A percentile compares a stretch with the other conserved stretches of the same genome.
These are phyloP conservation scores for Rhizopus sp. DNA, from an alignment of 371 early-diverging fungal species.

Conservation along the genomic window DNA sequence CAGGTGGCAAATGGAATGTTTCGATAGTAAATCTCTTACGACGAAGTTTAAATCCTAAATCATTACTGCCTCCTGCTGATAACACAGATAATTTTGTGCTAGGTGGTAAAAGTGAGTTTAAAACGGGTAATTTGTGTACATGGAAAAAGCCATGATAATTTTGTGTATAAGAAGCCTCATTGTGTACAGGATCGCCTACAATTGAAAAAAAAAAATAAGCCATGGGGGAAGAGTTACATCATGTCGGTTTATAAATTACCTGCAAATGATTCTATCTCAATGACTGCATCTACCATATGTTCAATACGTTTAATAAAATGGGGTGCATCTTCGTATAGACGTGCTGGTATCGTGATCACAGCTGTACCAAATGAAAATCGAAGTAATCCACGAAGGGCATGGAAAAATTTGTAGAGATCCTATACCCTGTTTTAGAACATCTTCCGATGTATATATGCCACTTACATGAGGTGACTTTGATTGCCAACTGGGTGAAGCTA, in stretches of 20 bases:
- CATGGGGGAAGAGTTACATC: background rate
- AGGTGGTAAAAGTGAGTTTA: constrained; percentile 79
- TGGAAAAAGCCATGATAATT: constrained; percentile 91
- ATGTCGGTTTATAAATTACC: constrained; percentile 46
- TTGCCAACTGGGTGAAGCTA: constrained; percentile 81
- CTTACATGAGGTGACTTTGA: constrained; percentile 60
- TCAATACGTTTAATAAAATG: constrained; percentile 74
- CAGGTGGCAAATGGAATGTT: constrained; percentile 91
- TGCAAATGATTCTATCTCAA: constrained; percentile 93
- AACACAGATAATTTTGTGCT: constrained; percentile 71
- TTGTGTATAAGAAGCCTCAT: constrained; percentile 55
- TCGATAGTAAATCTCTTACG: constrained; percentile 90
- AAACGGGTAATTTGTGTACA: constrained; percentile 77
- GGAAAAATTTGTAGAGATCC: constrained; percentile 74
- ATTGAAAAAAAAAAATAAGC: background rate
- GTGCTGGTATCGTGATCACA: constrained; percentile 82
- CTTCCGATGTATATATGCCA: background rate
- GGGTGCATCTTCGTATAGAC: constrained; percentile 64
- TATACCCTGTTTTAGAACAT: constrained; percentile 12
- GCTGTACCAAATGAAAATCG: constrained; percentile 78
- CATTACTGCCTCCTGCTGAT: constrained; percentile 65
- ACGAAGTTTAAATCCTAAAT: constrained; percentile 83
- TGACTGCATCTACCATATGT: constrained; percentile 82
- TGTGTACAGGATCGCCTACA: constrained; percentile 50
- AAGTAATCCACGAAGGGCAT: constrained; percentile 74